Evolutionary conservation across 148 eudicot genomes (phyloP).

Genomic region (Chenopodium formosanum): DNA sequence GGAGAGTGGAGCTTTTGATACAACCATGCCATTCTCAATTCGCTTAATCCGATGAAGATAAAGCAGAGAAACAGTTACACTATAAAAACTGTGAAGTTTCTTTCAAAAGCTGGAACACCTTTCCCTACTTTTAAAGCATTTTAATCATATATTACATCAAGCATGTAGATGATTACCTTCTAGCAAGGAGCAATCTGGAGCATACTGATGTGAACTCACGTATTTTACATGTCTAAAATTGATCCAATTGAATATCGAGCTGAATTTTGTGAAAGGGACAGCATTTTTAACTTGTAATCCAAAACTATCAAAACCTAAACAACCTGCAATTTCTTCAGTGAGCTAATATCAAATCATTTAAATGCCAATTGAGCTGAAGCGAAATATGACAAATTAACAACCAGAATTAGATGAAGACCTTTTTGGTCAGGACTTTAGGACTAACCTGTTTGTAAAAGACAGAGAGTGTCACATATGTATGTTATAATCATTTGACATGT

Average conservation of each 20-base stretch:
- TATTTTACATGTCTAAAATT: neutral
- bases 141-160: neutral
- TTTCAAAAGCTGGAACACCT: conserved; percentile 32
- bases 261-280: neutral
- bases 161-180: conserved; percentile 9
- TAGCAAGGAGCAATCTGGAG: conserved; percentile 3
- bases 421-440: no score
- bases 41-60: conserved; percentile 21
- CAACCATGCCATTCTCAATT: conserved; percentile 23
- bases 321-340: neutral
- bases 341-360: neutral
- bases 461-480: neutral
- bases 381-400: no score
- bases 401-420: neutral
- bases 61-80: conserved; percentile 23
- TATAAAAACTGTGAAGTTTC: conserved; percentile 32
- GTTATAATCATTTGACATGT: neutral
- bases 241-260: neutral
- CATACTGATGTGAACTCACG: neutral
- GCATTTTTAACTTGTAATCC: neutral
- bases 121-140: conserved; percentile 33
- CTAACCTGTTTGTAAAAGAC: neutral
- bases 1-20: conserved; percentile 32
- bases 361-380: neutral
- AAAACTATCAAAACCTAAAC: neutral